Evolutionary conservation across 2,329 filamentous ascomycete species (phyloP), one percentile per base, ranked within the genome.

Genomic region (Sarocladium strictum): DNA sequence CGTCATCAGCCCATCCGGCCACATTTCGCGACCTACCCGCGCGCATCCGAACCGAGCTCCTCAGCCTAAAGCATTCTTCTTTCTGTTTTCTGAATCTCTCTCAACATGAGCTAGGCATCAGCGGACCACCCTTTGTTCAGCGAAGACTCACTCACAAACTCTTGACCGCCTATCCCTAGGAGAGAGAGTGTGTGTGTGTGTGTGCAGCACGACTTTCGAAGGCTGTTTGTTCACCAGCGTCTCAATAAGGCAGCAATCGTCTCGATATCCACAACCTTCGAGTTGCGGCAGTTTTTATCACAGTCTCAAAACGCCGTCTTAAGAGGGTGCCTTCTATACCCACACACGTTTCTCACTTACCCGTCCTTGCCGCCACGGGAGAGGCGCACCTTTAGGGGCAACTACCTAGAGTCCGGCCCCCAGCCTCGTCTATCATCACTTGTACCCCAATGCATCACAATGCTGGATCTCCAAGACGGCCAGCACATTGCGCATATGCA

Each of bases 401-500:
- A 47, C 43, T 6, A 53, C 19, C 27, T 10, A 23, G 38, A 54
- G 38, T 17, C 50, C 19, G n/a, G 26, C 2, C 53, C 53, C 26
- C 53, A 47, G 26, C 53, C 41, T 35, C 40, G 23, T 37, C 43
- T 54, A 9, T 12, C 33, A n/a, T 14, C 43, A 14, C 23, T 26
- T 23, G 2, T 24, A 21, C 32, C n/a, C 43, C 19, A 33, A 26
- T 35, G 29, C 21, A 23, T 47, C 32, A 11, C 17, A 24, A 52
- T 24, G 14, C 19, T 15, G 17, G 59, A n/a, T 59, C 60, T 63
- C 65, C 62, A 62, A 56, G 57, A 63, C 52, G 62, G 64, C 60
- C 67, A 66, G 56, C 63, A 66, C 64, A 64, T 66, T 63, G 61
- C 60, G 60, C 63, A 67, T 65, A 64, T 65, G 64, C 63, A 51